Percentiles rank a stretch among this genome's conserved stretches.
Evolutionary conservation across 1,284 basidiomycete species (phyloP).

Genomic region (Naganishia cerealis): DNA sequence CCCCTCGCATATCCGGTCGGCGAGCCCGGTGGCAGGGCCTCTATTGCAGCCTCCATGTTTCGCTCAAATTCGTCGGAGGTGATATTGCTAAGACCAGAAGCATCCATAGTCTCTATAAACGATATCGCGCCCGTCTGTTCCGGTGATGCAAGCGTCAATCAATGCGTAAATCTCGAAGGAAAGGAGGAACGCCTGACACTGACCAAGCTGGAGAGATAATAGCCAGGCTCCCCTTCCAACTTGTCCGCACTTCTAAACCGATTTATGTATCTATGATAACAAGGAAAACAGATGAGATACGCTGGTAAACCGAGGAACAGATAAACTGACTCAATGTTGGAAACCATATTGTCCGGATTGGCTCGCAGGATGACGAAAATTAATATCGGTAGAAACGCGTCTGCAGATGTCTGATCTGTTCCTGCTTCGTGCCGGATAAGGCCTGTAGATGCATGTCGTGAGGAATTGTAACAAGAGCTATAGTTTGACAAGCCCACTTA

Average conservation of each 20-base stretch:
- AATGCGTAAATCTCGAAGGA: background rate
- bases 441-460: conserved; percentile 57
- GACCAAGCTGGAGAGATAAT: conserved; percentile 92
- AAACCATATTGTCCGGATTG: conserved; percentile 87
- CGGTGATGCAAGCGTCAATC: conserved; percentile 1
- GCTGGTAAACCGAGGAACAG: background rate
- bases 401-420: conserved; percentile 69
- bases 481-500: conserved; percentile 51
- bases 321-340: conserved; percentile 80
- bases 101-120: conserved; percentile 96
- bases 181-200: conserved; percentile 43
- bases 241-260: conserved; percentile 88
- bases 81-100: conserved; percentile 85
- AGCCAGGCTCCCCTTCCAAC: conserved; percentile 90
- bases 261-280: conserved; percentile 75
- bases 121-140: conserved; percentile 81
- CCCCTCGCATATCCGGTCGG: conserved; percentile 51
- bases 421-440: conserved; percentile 76
- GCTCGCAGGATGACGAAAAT: conserved; percentile 92
- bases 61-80: conserved; percentile 88
- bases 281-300: conserved; percentile 3
- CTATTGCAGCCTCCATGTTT: conserved; percentile 74
- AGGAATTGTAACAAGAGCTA: background rate
- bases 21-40: conserved; percentile 63
- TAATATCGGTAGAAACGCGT: conserved; percentile 89